These are phyloP conservation scores for Suzukiozyma palmioleophila DNA, from an alignment of 1,139 yeast species.

Conservation along the genomic window DNA sequence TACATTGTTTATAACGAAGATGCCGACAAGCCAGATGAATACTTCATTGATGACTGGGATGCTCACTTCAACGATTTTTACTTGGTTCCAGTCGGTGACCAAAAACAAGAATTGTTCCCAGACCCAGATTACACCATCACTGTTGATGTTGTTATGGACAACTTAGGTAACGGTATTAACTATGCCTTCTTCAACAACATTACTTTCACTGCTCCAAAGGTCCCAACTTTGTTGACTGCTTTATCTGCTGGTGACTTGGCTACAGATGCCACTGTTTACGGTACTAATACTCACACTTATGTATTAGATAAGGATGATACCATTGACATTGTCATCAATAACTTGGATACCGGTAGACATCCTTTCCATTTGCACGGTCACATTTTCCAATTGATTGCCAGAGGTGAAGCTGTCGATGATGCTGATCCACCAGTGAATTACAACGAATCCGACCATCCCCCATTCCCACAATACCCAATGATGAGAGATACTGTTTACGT, in stretches of 20 bases:
- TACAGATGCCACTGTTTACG: slow-evolving; percentile 50
- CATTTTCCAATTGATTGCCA: slow-evolving; percentile 65
- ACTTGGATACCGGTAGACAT: slow-evolving; percentile 78
- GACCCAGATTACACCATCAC: slow-evolving; percentile 60
- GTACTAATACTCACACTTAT: slow-evolving; percentile 61
- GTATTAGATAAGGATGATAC: slow-evolving; percentile 59
- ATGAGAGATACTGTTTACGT: slow-evolving; percentile 64
- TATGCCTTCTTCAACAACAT: slow-evolving; percentile 73
- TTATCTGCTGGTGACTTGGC: slow-evolving; percentile 48
- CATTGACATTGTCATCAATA: slow-evolving; percentile 69
- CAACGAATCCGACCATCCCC: slow-evolving; percentile 43
- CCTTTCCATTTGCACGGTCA: slow-evolving; percentile 96
- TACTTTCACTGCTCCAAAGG: slow-evolving; percentile 58
- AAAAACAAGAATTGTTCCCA: slow-evolving; percentile 36
- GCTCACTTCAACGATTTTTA: slow-evolving; percentile 53
- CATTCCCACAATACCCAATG: slow-evolving; percentile 59
- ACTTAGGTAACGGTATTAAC: slow-evolving; percentile 66
- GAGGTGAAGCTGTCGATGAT: slow-evolving; percentile 51
- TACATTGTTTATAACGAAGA: slow-evolving; percentile 46
- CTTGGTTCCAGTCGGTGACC: slow-evolving; percentile 40
- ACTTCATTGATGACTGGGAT: slow-evolving; percentile 19
- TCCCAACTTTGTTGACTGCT: slow-evolving; percentile 61
- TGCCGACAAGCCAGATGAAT: slow-evolving; percentile 21
- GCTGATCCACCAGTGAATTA: slow-evolving; percentile 46
- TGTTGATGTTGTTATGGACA: slow-evolving; percentile 61